Conservation (phyloP, 768 basidiomycete species). For the Pleurotus sapidus region DNA sequence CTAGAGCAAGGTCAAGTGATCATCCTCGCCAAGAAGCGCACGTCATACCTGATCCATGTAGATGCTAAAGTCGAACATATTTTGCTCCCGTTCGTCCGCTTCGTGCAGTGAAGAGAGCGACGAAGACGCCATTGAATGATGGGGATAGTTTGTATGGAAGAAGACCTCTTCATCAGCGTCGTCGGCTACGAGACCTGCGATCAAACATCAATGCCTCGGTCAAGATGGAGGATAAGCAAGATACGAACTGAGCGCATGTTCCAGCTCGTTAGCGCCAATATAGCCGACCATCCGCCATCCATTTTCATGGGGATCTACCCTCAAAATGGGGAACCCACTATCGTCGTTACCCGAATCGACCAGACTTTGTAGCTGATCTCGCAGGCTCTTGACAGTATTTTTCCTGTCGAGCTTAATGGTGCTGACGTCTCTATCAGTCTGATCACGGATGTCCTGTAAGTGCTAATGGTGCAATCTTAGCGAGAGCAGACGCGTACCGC, state of each 20-base stretch:
- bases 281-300: slow-evolving; percentile 80
- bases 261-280: slow-evolving; percentile 89
- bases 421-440: slow-evolving; percentile 69
- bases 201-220: not conserved
- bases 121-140: slow-evolving; percentile 42
- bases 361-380: slow-evolving; percentile 62
- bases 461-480: not conserved
- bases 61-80: slow-evolving; percentile 77
- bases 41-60: slow-evolving; percentile 83
- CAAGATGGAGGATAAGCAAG: not conserved
- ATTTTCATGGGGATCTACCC: slow-evolving; percentile 38
- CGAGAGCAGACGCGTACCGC: slow-evolving; percentile 50
- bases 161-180: slow-evolving; percentile 62
- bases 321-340: slow-evolving; percentile 84
- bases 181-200: slow-evolving; percentile 70
- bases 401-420: slow-evolving; percentile 66
- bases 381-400: slow-evolving; percentile 79
- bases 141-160: slow-evolving; percentile 51
- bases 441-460: slow-evolving; percentile 5
- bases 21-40: not conserved
- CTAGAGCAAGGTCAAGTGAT: slow-evolving; percentile 29
- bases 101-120: slow-evolving; percentile 63
- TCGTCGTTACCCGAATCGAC: slow-evolving; percentile 65
- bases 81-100: slow-evolving; percentile 26
- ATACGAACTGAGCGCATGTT: slow-evolving; percentile 81